A percentile compares a stretch with the other conserved stretches of the same genome.
Conservation (phyloP, 2,329 filamentous ascomycete genomes). For the Pestalotiopsis sp. region DNA sequence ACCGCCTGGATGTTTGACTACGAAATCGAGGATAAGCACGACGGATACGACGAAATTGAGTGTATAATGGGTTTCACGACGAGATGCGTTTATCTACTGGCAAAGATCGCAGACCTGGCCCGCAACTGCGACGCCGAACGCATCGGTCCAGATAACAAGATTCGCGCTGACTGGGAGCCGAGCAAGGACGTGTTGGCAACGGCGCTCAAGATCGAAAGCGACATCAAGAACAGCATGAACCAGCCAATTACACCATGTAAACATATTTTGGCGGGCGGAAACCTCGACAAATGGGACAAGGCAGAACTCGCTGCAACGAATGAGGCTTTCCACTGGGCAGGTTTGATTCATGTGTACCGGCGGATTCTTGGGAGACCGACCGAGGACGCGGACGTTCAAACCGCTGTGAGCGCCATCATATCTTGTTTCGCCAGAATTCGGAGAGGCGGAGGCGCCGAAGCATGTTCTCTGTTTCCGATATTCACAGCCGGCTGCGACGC, state of each 20-base stretch:
- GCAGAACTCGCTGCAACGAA: constrained; percentile 73
- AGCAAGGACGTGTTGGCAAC: constrained; percentile 52
- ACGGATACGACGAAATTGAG: constrained; percentile 70
- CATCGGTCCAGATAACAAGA: constrained; percentile 54
- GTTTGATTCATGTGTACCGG: constrained; percentile 74
- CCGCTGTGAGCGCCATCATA: constrained; percentile 65
- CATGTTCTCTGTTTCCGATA: constrained; percentile 77
- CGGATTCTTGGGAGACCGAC: constrained; percentile 68
- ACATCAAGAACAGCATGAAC: constrained; percentile 61
- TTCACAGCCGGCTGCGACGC: constrained; percentile 83
- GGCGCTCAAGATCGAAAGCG: constrained; percentile 61
- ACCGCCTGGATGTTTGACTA: constrained; percentile 54
- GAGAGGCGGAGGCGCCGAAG: constrained; percentile 71
- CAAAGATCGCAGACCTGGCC: constrained; percentile 72
- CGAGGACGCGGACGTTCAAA: constrained; percentile 61
- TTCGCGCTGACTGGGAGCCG: constrained; percentile 61
- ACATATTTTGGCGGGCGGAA: constrained; percentile 49
- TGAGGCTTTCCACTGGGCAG: constrained; percentile 79
- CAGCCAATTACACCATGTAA: constrained; percentile 43
- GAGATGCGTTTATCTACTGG: constrained; percentile 70
- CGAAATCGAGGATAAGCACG: constrained; percentile 50
- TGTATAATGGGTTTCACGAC: constrained; percentile 81
- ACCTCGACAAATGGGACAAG: constrained; percentile 60
- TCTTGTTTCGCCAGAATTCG: constrained; percentile 63
- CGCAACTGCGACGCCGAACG: constrained; percentile 69